Evolutionary conservation across 306 rosid species (phyloP).

Genomic region (Bauhinia variegata): DNA sequence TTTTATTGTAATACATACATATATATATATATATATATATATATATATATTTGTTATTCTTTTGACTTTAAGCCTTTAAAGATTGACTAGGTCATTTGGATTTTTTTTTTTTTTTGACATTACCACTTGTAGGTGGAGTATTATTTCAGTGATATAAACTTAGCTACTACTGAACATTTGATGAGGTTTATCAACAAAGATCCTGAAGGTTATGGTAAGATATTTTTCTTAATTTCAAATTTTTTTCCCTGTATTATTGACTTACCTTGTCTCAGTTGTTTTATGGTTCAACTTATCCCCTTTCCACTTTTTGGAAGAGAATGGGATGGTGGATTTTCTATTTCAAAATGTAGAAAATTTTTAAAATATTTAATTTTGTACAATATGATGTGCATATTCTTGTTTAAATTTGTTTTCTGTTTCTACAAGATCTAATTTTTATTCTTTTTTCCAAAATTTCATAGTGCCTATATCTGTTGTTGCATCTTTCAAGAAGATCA

Average conservation of each 20-base stretch:
- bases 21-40: no score
- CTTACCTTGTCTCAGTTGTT: conserved; percentile 10
- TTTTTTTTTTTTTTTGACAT: conserved; percentile 24
- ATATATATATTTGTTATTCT: no score
- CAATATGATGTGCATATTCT: conserved; percentile 25
- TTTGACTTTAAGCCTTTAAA: conserved; percentile 7
- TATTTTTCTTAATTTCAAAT: conserved; percentile 25
- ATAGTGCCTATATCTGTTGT: conserved; percentile 93
- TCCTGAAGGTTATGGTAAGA: conserved; percentile 89
- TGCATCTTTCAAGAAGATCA: conserved; percentile 98
- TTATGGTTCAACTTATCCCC: conserved; percentile 26
- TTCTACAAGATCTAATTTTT: conserved; percentile 23
- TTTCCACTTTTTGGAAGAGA: conserved; percentile 23
- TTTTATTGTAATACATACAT: background rate
- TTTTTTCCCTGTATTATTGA: background rate
- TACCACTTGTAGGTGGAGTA: conserved; percentile 83
- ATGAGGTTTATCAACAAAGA: conserved; percentile 96
- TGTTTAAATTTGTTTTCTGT: conserved; percentile 23
- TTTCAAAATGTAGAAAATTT: no score
- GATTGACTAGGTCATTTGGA: conserved; percentile 32
- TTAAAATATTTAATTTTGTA: conserved; percentile 11
- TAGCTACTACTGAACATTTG: conserved; percentile 96
- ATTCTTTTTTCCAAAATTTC: conserved; percentile 37
- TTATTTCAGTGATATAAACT: conserved; percentile 94
- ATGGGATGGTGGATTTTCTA: conserved; percentile 21